A percentile compares a stretch with the other conserved stretches of the same genome.
phyloP scores from a whole-genome alignment of 129 eudicot species.

The Pulicaria dysenterica region DNA sequence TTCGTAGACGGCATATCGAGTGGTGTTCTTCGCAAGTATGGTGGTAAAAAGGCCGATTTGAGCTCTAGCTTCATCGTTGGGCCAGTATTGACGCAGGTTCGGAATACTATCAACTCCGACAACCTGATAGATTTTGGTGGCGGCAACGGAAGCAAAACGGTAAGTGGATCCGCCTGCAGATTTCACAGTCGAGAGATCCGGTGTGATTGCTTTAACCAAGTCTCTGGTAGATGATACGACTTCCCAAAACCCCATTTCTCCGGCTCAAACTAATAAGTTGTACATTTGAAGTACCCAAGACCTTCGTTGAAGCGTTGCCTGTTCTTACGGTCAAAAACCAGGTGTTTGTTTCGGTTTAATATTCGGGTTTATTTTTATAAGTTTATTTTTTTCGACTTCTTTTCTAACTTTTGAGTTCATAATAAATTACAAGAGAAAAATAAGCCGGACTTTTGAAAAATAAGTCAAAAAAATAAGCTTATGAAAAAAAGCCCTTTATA shows the following conservation, averaged over 20 bases:
- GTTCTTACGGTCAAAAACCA: too few relatives aligned
- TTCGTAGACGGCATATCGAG: conserved; percentile 22
- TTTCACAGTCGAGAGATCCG: conserved; percentile 6
- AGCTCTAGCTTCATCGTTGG: conserved; percentile 15
- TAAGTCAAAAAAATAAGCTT: too few relatives aligned
- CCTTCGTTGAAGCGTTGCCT: too few relatives aligned
- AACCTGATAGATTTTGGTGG: conserved; percentile 22
- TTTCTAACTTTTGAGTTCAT: too few relatives aligned
- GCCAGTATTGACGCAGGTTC: conserved; percentile 26
- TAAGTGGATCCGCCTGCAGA: conserved; percentile 18
- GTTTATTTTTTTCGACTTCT: too few relatives aligned
- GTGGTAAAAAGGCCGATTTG: conserved; percentile 24
- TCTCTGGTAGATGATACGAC: conserved; percentile 23
- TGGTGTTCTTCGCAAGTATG: conserved; percentile 25
- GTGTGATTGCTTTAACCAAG: neutral
- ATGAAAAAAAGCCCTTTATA: too few relatives aligned
- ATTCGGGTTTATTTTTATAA: too few relatives aligned
- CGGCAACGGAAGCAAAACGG: conserved; percentile 14
- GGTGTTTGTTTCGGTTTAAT: too few relatives aligned
- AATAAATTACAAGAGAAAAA: too few relatives aligned
- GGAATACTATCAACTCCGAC: conserved; percentile 14
- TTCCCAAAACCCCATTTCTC: conserved; percentile 35
- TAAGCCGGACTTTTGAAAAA: too few relatives aligned
- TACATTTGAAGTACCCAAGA: too few relatives aligned
- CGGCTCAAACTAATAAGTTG: too few relatives aligned